Base-by-base conservation (phyloP, 345 rosid species). In the Citrus sp. region DNA sequence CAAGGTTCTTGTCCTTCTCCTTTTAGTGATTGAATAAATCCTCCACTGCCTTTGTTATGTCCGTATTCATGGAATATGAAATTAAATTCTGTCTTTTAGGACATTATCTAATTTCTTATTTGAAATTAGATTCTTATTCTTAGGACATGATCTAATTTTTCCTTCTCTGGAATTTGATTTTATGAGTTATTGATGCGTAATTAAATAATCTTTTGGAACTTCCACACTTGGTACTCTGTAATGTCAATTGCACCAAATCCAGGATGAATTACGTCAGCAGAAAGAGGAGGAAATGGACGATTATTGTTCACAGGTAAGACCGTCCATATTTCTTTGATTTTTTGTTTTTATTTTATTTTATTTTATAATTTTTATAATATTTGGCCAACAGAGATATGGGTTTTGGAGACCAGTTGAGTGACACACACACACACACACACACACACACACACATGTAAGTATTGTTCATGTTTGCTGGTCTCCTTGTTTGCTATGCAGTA, bases 261-360 rank as follows among this genome's bases (percentile, higher is more conserved):
- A 93, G 98, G 90, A 93, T 85, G 99, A 94, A 85, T 75, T 90
- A 72, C 93, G 93, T 27, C 98, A 96, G 78, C 92, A 84, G 72
- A 90, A 89, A 78, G 98, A 96, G 85, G 99, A 96, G 88, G 94
- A 91, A 78, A 90, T 96, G 87, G 98, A 96, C 83, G 98, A 96
- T 85, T 92, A 94, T 70, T 96, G 97, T 76, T 96, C 99, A 77
- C 91, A 94, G 94, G 99, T 94, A 86, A 80, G 89, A 24, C 66
- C 0, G 0, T 46, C 66, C 63, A 46, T 32, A 34, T 49, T 51
- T 37, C 51, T 69, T 72, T 67, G 64, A 19, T 78, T 80, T 22
- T 70, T 35, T 37, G 40, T 28, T 28, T 28, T 28, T 28, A 28
- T 7, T 37, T 34, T 38, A 60, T 38, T 24, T 51, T 12, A 46